Evolutionary conservation across 2,329 filamentous ascomycete genomes (phyloP), one percentile per base, ranked within the genome.

Genomic region (Aureobasidium sp.): DNA sequence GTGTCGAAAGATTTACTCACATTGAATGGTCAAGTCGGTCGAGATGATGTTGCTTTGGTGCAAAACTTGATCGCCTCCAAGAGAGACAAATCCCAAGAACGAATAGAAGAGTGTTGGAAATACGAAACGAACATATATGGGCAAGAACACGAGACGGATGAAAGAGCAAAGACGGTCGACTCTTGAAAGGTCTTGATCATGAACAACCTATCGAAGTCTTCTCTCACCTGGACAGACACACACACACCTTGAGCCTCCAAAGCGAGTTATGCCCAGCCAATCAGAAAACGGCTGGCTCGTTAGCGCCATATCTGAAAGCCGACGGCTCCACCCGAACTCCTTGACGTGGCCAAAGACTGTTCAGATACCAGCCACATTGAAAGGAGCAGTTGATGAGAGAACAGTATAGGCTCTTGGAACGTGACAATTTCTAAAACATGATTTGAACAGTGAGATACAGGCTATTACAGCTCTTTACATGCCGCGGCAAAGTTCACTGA

Each of bases 61-160:
- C 57, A 60, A 60, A 60, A 60, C 57, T 60, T 60, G 57, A 60
- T 60, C 57, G 57, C 34, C 57, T n/a, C 15, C 57, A 51, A 27
- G 31, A 51, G 36, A 51, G 45, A 41, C 34, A 25, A 36, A 6
- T n/a, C 29, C 14, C 25, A 17, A 60, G 37, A 51, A 31, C 27
- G 36, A 42, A 48, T 48, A 48, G 41, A 22, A 41, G 45, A 25
- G 12, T 14, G 25, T 29, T 31, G 57, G 42, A 22, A 34, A 41
- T 51, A 42, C 3, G 42, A 60, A 51, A 60, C 5, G 29, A 25
- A 51, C 34, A 51, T 25, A 8, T 22, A 49, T 42, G 36, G 15
- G 36, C 9, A 51, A 42, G 34, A 34, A 29, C 45, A 60, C 15
- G 17, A 34, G 25, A 60, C 12, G 34, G 20, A 60, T 17, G 31